phyloP scores from a whole-genome alignment of 768 basidiomycete genomes.

The Psilocybe tampanensis region DNA sequence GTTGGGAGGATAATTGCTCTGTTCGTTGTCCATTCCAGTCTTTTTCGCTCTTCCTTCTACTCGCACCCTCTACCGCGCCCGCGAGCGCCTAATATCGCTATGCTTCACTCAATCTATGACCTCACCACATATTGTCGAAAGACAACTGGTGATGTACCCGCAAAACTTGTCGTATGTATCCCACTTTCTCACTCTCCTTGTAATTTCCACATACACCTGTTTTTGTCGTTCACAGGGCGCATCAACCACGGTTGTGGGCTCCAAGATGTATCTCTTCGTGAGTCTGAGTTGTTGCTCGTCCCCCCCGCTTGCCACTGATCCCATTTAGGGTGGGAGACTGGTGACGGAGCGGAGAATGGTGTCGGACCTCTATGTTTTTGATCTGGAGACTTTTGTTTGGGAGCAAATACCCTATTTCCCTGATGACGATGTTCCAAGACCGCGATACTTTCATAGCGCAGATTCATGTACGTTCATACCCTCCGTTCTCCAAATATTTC shows the following conservation, averaged over 20 bases:
- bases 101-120: conserved; percentile 85
- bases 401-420: conserved; percentile 59
- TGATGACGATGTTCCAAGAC: conserved; percentile 73
- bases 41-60: conserved; percentile 15
- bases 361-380: conserved; percentile 87
- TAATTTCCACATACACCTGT: not conserved
- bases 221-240: conserved; percentile 59
- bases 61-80: conserved; percentile 6
- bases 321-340: conserved; percentile 75
- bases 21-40: conserved; percentile 16
- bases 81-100: conserved; percentile 23
- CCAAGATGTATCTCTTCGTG: conserved; percentile 90
- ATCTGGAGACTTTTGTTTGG: conserved; percentile 84
- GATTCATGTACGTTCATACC: conserved; percentile 64
- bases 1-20: conserved; percentile 14
- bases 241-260: conserved; percentile 87
- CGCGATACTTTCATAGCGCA: conserved; percentile 94
- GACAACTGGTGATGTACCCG: conserved; percentile 84
- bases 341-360: conserved; percentile 89
- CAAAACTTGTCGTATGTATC: conserved; percentile 78
- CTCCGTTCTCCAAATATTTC: conserved; percentile 1
- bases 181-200: not conserved
- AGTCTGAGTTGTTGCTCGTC: conserved; percentile 26
- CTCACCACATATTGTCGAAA: conserved; percentile 84
- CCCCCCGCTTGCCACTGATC: conserved; percentile 1